Conservation (phyloP, 306 rosid genomes). For the Casuarina cunninghamiana region DNA sequence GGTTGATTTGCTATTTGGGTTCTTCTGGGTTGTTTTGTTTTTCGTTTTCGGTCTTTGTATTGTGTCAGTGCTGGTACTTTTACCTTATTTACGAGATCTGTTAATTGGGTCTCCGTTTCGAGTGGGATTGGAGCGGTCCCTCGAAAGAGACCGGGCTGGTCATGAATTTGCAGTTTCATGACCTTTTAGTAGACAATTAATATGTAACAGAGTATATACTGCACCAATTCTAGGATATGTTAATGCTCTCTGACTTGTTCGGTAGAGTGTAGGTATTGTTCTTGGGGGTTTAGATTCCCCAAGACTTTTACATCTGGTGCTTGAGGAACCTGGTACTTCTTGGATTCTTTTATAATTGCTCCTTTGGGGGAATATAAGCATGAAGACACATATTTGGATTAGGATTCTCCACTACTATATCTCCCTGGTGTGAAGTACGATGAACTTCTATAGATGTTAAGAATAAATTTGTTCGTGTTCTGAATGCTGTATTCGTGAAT, state of each 20-base stretch:
- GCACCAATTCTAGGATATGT: too few species aligned
- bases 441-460: background rate
- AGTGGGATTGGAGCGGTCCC: background rate
- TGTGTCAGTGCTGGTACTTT: background rate
- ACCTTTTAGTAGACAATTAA: background rate
- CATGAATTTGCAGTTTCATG: background rate
- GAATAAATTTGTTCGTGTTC: slow-evolving; percentile 7
- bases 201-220: too few species aligned
- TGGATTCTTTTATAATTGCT: slow-evolving; percentile 12
- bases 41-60: background rate
- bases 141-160: background rate
- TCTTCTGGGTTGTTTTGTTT: background rate
- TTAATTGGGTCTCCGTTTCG: slow-evolving; percentile 5
- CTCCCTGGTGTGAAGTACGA: slow-evolving; percentile 10
- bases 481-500: background rate
- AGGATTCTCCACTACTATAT: background rate
- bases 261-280: background rate
- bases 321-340: slow-evolving; percentile 24
- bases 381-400: background rate
- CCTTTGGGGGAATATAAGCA: background rate
- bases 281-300: slow-evolving; percentile 30
- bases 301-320: slow-evolving; percentile 16
- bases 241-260: too few species aligned
- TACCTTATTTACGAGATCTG: slow-evolving; percentile 9
- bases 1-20: background rate